phyloP scores from a whole-genome alignment of 371 early-diverging fungal genomes.

The Blastocladiella emersonii region DNA sequence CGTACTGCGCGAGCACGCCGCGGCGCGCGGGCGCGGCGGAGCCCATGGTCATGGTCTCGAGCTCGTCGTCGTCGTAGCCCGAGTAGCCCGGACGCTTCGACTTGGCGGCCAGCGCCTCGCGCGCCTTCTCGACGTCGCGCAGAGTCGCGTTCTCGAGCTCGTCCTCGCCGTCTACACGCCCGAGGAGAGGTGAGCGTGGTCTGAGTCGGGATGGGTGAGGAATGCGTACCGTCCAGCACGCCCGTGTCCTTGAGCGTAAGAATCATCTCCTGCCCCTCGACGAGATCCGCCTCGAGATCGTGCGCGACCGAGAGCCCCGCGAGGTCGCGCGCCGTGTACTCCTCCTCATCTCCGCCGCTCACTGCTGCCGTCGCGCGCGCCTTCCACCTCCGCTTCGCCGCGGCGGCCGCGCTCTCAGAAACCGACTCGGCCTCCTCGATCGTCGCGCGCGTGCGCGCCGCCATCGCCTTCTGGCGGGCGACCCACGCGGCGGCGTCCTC shows the following conservation, averaged over 20 bases:
- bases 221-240: slow-evolving; percentile 37
- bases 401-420: background rate
- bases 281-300: slow-evolving; percentile 43
- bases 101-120: slow-evolving; percentile 60
- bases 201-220: background rate
- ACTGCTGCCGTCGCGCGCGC: slow-evolving; percentile 4
- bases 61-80: slow-evolving; percentile 71
- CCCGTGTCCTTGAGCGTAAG: slow-evolving; percentile 73
- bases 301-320: slow-evolving; percentile 67
- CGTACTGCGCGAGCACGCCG: slow-evolving; percentile 62
- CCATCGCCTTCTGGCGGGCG: slow-evolving; percentile 17
- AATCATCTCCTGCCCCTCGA: slow-evolving; percentile 59
- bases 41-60: slow-evolving; percentile 11
- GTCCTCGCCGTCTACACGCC: background rate
- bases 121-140: slow-evolving; percentile 41
- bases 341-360: background rate
- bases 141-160: slow-evolving; percentile 1
- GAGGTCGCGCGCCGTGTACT: slow-evolving; percentile 31
- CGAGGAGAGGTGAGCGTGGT: background rate
- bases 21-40: slow-evolving; percentile 20
- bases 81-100: slow-evolving; percentile 50
- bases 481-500: slow-evolving; percentile 49
- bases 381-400: slow-evolving; percentile 4
- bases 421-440: background rate
- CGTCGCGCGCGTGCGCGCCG: slow-evolving; percentile 9